Evolutionary conservation across 169 alveolate genomes (phyloP).

Genomic region (Cytauxzoon felis): DNA sequence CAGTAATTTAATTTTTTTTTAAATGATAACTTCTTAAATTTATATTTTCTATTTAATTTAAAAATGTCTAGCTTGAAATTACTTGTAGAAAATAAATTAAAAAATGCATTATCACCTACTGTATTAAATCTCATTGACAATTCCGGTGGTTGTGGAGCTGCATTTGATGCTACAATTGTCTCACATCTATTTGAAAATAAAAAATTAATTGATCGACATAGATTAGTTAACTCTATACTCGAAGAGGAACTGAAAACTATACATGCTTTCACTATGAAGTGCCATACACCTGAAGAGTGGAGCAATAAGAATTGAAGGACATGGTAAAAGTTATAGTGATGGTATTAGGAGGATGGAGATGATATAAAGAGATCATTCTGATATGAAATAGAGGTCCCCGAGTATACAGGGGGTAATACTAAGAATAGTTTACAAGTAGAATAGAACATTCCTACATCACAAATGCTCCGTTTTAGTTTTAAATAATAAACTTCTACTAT

Average conservation of each 20-base stretch:
- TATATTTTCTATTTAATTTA: background rate
- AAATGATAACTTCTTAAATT: background rate
- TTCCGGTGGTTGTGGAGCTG: slow-evolving; percentile 81
- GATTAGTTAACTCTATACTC: slow-evolving; percentile 76
- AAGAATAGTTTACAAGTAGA: too few species aligned
- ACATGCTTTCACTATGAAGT: slow-evolving; percentile 80
- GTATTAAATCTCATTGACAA: slow-evolving; percentile 74
- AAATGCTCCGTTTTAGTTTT: too few species aligned
- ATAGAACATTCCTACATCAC: too few species aligned
- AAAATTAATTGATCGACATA: slow-evolving; percentile 75
- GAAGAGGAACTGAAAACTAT: slow-evolving; percentile 73
- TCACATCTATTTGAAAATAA: slow-evolving; percentile 70
- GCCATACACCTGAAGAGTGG: slow-evolving; percentile 79
- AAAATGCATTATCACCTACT: slow-evolving; percentile 71
- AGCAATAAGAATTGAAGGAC: slow-evolving; percentile 56
- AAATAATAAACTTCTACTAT: too few species aligned
- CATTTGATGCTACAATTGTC: slow-evolving; percentile 76
- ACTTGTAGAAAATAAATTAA: slow-evolving; percentile 71
- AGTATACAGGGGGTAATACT: too few species aligned
- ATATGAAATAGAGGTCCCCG: too few species aligned
- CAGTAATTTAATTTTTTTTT: background rate
- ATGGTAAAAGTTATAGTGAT: slow-evolving; percentile 5
- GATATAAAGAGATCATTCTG: too few species aligned
- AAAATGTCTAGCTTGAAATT: slow-evolving; percentile 33
- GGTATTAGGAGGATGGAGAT: slow-evolving; percentile 51